Percentiles rank a stretch among this genome's conserved stretches.
phyloP scores from a whole-genome alignment of 345 rosid species.

The Pugionium dolabratum region DNA sequence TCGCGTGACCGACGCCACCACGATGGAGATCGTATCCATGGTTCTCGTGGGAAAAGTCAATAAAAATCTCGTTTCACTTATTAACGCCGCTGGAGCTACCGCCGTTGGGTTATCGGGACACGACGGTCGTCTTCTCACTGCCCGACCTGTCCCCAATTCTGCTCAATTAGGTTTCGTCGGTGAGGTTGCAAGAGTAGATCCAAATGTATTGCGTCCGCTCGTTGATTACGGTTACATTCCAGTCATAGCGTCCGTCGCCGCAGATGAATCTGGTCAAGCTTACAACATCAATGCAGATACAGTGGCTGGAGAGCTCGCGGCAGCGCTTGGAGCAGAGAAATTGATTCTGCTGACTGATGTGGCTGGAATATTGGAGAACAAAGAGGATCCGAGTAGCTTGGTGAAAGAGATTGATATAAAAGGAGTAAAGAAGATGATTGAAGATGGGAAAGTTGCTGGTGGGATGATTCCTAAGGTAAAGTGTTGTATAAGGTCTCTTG shows the following conservation, averaged over 20 bases:
- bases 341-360: constrained; percentile 85
- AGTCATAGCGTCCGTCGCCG: constrained; percentile 89
- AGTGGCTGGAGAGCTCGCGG: constrained; percentile 92
- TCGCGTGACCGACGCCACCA: constrained; percentile 80
- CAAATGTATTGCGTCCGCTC: constrained; percentile 57
- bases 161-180: constrained; percentile 82
- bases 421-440: constrained; percentile 80
- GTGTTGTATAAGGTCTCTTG: constrained; percentile 79
- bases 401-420: constrained; percentile 84
- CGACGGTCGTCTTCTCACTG: constrained; percentile 83
- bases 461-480: constrained; percentile 96
- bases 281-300: constrained; percentile 95
- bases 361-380: constrained; percentile 69
- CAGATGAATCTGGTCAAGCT: constrained; percentile 68
- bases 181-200: constrained; percentile 73
- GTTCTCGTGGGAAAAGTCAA: constrained; percentile 87
- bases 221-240: constrained; percentile 69
- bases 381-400: constrained; percentile 64
- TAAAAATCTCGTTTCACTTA: constrained; percentile 72
- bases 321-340: constrained; percentile 91
- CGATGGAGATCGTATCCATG: constrained; percentile 98
- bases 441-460: constrained; percentile 71
- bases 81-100: constrained; percentile 82
- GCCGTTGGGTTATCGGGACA: constrained; percentile 86
- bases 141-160: constrained; percentile 71